Base-by-base conservation (phyloP, 257 asterid species). In the Knoxia roxburghii region DNA sequence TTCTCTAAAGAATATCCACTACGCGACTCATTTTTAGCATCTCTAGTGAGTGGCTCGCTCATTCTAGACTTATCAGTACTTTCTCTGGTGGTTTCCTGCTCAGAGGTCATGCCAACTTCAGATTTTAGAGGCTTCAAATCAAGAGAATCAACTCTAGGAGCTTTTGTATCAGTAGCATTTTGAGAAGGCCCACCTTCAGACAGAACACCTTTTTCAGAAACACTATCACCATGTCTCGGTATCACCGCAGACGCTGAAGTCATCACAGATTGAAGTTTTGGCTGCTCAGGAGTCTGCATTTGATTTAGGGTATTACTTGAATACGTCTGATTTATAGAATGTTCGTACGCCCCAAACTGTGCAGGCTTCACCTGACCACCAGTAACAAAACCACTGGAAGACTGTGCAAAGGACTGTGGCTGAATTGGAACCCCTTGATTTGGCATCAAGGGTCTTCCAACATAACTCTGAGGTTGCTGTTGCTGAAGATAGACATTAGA, bases 401-500 rank as follows among this genome's bases (percentile, higher is more conserved):
- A 29, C 53, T 66, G 77, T 15, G 75, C 71, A 73, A 72, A 70
- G 46, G 65, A 65, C 77, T 82, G 95, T 27, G 72, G 77, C 68
- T 76, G 85, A 27, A 55, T 49, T 6, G 58, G 73, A 29, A 64
- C 70, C 72, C 79, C 86, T 32, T 78, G 85, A 82, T 64, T 76
- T 57, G 85, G 83, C 78, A 83, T 78, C 81, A 73, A 11, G 33
- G 95, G 84, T 62, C 81, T 72, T 61, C 83, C 88, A 30, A 37
- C 71, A 80, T 82, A 80, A 76, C 68, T 80, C 32, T 79, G 86
- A 39, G 83, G 45, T 71, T 79, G 95, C 71, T 83, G 96, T 52
- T 78, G 81, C 54, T 76, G 84, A 48, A 50, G 35, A 72, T 73
- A 33, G 2, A 65, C 62, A 55, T 69, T 77, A 17, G 72, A 29